These are phyloP conservation scores for Oryza nivara DNA, from an alignment of 176 grass and related monocot genomes.

Conservation along the genomic window DNA sequence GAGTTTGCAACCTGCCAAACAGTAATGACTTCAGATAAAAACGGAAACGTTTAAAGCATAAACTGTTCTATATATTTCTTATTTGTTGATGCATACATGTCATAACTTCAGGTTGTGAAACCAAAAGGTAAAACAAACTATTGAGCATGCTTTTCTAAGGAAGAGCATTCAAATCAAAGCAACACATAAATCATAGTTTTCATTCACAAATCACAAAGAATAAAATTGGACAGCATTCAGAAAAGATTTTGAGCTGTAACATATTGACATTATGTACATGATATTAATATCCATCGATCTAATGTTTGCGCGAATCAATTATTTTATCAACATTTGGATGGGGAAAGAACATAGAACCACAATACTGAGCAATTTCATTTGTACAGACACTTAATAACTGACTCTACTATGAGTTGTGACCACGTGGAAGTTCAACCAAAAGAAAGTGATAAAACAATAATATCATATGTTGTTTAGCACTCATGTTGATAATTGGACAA, in stretches of 20 bases:
- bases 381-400: not conserved
- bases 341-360: constrained; percentile 2
- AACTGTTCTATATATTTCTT: constrained; percentile 12
- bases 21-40: constrained; percentile 26
- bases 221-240: not conserved
- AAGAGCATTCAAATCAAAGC: not conserved
- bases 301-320: not conserved
- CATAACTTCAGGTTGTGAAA: not conserved
- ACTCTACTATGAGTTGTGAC: not conserved
- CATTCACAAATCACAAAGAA: not conserved
- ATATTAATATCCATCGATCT: not conserved
- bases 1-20: constrained; percentile 83
- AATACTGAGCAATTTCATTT: not conserved
- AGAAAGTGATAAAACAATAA: not conserved
- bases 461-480: not conserved
- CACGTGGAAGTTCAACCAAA: not conserved
- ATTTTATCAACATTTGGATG: not conserved
- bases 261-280: not conserved
- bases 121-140: constrained; percentile 12
- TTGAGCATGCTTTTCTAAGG: not conserved
- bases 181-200: not conserved
- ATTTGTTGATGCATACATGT: constrained; percentile 1
- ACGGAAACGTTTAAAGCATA: not conserved
- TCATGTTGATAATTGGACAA: not conserved
- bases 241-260: not conserved